Conservation (phyloP, 352 stramenopile genomes). For the Phytophthora ohioensis region DNA sequence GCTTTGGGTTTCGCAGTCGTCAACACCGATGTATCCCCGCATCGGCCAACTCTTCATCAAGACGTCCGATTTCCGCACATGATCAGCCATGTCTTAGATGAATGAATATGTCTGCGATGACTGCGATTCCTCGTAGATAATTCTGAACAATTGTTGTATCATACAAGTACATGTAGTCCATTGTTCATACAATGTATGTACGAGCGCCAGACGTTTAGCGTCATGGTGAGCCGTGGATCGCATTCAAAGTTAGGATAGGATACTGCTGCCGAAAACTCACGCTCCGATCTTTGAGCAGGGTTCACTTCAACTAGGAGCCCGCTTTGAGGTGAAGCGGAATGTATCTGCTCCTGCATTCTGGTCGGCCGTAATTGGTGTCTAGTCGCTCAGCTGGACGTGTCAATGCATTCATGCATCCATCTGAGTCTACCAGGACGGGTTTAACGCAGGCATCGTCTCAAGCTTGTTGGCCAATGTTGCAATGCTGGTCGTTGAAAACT, state of each 20-base stretch:
- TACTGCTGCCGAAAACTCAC: not conserved
- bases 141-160: too few relatives aligned
- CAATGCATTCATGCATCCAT: too few relatives aligned
- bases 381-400: too few relatives aligned
- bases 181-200: not conserved
- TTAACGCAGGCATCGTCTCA: too few relatives aligned
- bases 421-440: too few relatives aligned
- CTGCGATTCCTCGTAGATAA: not conserved
- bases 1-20: conserved; percentile 4
- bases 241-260: not conserved
- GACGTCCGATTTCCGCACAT: conserved; percentile 19
- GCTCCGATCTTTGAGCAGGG: conserved; percentile 4
- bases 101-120: not conserved
- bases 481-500: too few relatives aligned
- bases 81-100: not conserved
- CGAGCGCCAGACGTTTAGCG: not conserved
- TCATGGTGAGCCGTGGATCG: not conserved
- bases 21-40: conserved; percentile 10
- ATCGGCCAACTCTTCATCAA: conserved; percentile 17
- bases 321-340: too few relatives aligned
- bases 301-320: conserved; percentile 5
- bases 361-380: too few relatives aligned
- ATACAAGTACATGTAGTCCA: not conserved
- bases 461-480: too few relatives aligned
- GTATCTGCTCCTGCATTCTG: too few relatives aligned